Evolutionary conservation across 148 eudicot genomes (phyloP).

Genomic region (Polygonum aviculare): DNA sequence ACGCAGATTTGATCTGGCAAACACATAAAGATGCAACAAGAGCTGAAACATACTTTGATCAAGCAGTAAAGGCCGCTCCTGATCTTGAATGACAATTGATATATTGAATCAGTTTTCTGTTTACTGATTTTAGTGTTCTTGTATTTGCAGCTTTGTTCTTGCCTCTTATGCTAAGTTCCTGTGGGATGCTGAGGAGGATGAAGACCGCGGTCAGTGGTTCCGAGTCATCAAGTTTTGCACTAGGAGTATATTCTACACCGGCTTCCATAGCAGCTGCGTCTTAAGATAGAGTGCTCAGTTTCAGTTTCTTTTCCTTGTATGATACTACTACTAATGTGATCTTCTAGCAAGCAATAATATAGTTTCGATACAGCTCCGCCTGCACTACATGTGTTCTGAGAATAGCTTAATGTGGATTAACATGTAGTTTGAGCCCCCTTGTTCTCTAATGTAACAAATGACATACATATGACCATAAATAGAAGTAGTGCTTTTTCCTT

Average conservation of each 20-base stretch:
- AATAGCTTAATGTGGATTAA: not conserved
- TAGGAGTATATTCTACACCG: conserved; percentile 22
- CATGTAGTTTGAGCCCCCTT: not conserved
- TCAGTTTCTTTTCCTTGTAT: conserved; percentile 7
- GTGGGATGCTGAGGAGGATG: conserved; percentile 73
- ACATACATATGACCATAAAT: conserved; percentile 1
- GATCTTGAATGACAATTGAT: conserved; percentile 10
- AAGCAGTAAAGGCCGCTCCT: conserved; percentile 47
- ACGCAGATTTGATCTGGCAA: conserved; percentile 50
- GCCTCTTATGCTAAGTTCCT: conserved; percentile 79
- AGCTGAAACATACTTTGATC: conserved; percentile 44
- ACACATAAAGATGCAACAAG: conserved; percentile 33
- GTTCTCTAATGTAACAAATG: conserved; percentile 4
- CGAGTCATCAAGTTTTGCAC: conserved; percentile 19
- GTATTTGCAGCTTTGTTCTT: conserved; percentile 48
- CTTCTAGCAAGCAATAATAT: not conserved
- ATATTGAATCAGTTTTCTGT: not conserved
- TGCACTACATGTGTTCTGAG: not conserved
- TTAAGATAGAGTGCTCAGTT: conserved; percentile 17
- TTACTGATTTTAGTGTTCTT: not conserved
- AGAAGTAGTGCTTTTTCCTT: not conserved
- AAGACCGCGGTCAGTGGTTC: conserved; percentile 19
- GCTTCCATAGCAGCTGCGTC: conserved; percentile 42
- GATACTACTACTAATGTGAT: conserved; percentile 1
- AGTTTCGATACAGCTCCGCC: not conserved